Evolutionary conservation across 805 yeast genomes (phyloP), one percentile per base, ranked within the genome.

Genomic region (Wickerhamomyces mucosus): DNA sequence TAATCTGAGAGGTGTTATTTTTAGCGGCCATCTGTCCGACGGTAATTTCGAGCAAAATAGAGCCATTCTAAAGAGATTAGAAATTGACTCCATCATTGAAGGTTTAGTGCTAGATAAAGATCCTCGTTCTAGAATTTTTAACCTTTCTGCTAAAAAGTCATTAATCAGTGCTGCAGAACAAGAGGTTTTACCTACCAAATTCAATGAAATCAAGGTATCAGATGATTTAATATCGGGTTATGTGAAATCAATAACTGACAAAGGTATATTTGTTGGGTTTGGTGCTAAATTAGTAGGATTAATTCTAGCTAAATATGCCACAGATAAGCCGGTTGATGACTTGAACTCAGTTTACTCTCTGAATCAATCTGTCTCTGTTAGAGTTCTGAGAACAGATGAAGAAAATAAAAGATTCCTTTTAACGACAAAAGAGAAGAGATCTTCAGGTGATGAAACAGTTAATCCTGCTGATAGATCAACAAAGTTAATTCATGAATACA

Each of bases 231-330:
- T 83, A 32, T 67, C 71, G 35, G 98, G 97, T 26, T 88, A 65
- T 51, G 73, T 89, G 24, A 79, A 75, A 42, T 77, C 86, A 14
- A 72, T 79, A 14, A 82, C 94, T n/a, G 68, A 67, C 27, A 67
- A 68, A 50, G 97, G 97, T 41, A 63, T 85, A 10, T 89, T 89
- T 51, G 80, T 89, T 36, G 71, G 78, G 0, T 89, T 89, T 56
- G 84, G 78, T 35, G 79, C 81, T 40, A 72, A 69, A 33, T 69
- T 89, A 40, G 82, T 84, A 20, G 97, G 96, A 32, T 66, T 89
- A 41, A 80, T 85, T 4, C 68, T 83, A 38, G 81, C 88, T 34
- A 75, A 78, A 48, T 75, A 78, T 44, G 81, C 81, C 15, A 63
- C 75, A 5, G 70, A 69, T 21, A 65, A 67, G 30, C 66, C 62